These are phyloP conservation scores for Kuraishia piskuri DNA, from an alignment of 805 yeast genomes.

Conservation along the genomic window DNA sequence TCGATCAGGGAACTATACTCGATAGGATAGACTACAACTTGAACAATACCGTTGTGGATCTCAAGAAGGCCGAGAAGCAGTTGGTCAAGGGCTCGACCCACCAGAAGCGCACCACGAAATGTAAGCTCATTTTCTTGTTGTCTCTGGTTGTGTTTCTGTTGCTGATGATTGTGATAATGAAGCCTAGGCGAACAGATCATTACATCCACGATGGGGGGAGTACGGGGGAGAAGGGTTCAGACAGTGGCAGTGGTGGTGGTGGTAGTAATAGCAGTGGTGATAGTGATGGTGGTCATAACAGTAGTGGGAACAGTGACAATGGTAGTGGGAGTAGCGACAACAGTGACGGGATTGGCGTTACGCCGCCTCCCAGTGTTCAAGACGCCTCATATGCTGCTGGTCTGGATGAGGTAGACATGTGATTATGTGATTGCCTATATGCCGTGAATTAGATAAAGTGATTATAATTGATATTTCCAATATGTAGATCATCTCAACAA, in stretches of 20 bases:
- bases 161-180: constrained; percentile 60
- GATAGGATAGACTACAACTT: constrained; percentile 93
- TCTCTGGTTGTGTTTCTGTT: constrained; percentile 63
- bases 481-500: not conserved
- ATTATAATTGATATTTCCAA: too few species aligned
- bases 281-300: not conserved
- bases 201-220: constrained; percentile 15
- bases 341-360: not conserved
- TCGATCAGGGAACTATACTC: constrained; percentile 91
- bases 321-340: not conserved
- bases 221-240: not conserved
- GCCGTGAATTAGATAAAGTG: not conserved
- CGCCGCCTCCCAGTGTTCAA: constrained; percentile 5
- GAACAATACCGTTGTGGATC: constrained; percentile 67
- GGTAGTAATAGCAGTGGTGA: not conserved
- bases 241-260: not conserved
- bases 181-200: constrained; percentile 34
- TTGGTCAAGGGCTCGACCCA: constrained; percentile 66
- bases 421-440: not conserved
- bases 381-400: constrained; percentile 5
- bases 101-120: constrained; percentile 85
- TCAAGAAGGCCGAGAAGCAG: constrained; percentile 72
- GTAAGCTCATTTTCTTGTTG: constrained; percentile 74
- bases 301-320: not conserved
- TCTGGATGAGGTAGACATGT: not conserved